Base-by-base conservation (phyloP, 768 basidiomycete species). In the Rhodotorula paludigena region DNA sequence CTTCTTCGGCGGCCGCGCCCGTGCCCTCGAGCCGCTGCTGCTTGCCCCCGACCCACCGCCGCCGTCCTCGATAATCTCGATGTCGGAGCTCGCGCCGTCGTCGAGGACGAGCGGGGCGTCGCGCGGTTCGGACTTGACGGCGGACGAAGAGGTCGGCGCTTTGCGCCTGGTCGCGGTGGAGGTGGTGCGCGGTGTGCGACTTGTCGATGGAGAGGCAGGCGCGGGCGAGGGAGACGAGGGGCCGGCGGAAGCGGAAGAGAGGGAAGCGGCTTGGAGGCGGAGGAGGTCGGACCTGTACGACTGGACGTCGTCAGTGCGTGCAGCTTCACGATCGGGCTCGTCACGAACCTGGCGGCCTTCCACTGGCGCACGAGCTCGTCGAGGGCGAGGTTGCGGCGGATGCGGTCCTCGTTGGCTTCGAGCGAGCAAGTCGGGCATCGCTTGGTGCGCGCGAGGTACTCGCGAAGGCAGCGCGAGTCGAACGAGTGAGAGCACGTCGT, bases 341-440 rank as follows among this genome's bases (percentile, higher is more conserved):
- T n/a, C n/a, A n/a, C n/a, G n/a, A n/a, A 70, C 78, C 66, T 74
- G 36, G 70, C 63, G 38, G 48, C 42, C n/a, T 51, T 70, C 79
- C 79, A 80, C 18, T 74, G 57, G 32, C 56, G 56, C 10, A 77
- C 54, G 25, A 77, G 35, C 33, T 51, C 52, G 15, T 71, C 64
- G 21, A 73, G 28, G 4, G 21, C 32, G 16, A 56, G 41, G 25
- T 59, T 65, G 12, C 36, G 38, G 35, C 47, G 36, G 48, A 73
- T 62, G 9, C 23, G 41, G 23, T 57, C 64, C 52, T 63, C 63
- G 39, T 56, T 54, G 0, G 64, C 48, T 33, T 64, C 62, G 25
- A 15, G 12, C 5, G 11, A 9, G 38, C 67, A 68, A 2, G 44
- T 16, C 0, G 59, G 64, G 28, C 71, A 73, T 25, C 49, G 54